Conservation (phyloP, 139 green algal species). For the Haematococcus lacustris region DNA sequence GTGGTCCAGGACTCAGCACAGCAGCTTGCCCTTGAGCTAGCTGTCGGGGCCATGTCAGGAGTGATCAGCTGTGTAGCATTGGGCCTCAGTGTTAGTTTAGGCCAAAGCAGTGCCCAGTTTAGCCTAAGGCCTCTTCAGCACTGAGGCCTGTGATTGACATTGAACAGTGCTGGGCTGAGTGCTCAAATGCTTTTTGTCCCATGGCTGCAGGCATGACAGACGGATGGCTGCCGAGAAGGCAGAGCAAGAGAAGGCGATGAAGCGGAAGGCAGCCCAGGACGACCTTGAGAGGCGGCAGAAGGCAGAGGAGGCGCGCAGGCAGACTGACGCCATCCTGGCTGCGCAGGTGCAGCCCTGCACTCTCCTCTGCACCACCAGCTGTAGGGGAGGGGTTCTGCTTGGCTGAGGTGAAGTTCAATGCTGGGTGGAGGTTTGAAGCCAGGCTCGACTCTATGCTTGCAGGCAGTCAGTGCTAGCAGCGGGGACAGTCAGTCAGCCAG, state of each 20-base stretch:
- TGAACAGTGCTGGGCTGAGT: too few relatives aligned
- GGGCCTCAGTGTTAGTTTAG: neutral
- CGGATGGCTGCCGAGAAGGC: constrained; percentile 32
- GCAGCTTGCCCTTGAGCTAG: constrained; percentile 20
- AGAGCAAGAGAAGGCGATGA: constrained; percentile 39
- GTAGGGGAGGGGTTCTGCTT: neutral
- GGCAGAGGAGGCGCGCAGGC: constrained; percentile 47
- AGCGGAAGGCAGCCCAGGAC: constrained; percentile 46
- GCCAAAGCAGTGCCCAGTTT: neutral
- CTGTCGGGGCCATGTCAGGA: neutral
- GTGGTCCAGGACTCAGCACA: neutral
- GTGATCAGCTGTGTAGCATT: neutral
- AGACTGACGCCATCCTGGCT: constrained; percentile 64
- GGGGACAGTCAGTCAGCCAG: too few relatives aligned
- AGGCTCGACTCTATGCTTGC: too few relatives aligned
- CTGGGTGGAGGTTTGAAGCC: too few relatives aligned
- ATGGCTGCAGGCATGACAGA: constrained; percentile 17
- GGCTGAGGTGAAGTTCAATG: too few relatives aligned
- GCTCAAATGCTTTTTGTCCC: neutral
- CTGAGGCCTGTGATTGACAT: too few relatives aligned
- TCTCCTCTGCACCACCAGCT: neutral
- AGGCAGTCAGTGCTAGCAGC: too few relatives aligned
- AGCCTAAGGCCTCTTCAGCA: too few relatives aligned
- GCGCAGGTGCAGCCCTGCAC: constrained; percentile 30
- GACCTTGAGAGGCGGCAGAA: constrained; percentile 68